Base-by-base conservation (phyloP, 768 basidiomycete species). In the Ramaria sp. region DNA sequence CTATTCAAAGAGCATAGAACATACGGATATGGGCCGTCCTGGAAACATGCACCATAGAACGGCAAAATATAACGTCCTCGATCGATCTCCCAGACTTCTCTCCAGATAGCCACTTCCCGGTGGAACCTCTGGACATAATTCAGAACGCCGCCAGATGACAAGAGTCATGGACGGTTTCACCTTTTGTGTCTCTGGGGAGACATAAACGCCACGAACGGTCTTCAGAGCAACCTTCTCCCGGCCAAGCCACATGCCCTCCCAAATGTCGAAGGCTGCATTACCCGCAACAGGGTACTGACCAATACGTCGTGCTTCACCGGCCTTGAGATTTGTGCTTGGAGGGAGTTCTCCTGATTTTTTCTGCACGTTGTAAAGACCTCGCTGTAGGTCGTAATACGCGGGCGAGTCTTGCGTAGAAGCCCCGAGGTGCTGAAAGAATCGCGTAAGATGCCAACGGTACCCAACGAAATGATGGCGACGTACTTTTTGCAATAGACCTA, bases 171-270 rank as follows among this genome's bases (percentile, higher is more conserved):
- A 6, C 34, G 3, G 12, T 31, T 17, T 54, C 19, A 57, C 55
- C 30, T 49, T 48, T 7, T 10, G 24, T 19, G 55, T 47, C 30
- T 71, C 67, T 6, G 77, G 78, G 52, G 74, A 70, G 30, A 75
- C 72, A 50, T 76, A 71, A 47, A 81, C 73, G 11, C 78, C 75
- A 38, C 81, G 76, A 33, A 82, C 66, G 7, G 75, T 72, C 62
- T 82, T 82, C 64, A 82, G 76, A 2, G 78, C 76, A 2, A 82
- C 81, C 58, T 78, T 80, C 60, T 80, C 77, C 49, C 73, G 69
- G 33, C 71, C 70, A 1, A 82, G 71, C 67, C 80, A 82, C 10
- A 76, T 31, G 3, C 81, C 81, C 63, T 81, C 78, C 72, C 72
- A 72, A 48, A 80, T 75, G 65, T 79, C 80, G 71, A 80, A 79